phyloP scores from a whole-genome alignment of 2,329 filamentous ascomycete species.

The Aspergillus sp. region DNA sequence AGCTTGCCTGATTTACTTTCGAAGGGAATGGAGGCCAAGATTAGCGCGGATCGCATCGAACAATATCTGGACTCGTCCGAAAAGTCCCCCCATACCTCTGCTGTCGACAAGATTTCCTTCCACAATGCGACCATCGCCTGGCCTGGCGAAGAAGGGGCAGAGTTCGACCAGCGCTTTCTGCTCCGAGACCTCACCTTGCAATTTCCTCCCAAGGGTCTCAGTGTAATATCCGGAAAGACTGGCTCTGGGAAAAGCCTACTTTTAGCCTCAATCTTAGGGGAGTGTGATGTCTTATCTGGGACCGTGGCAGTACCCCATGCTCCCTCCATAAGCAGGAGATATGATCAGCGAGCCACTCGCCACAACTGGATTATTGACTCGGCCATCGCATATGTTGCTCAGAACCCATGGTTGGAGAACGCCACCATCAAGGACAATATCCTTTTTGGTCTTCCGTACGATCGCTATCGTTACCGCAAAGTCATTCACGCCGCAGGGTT shows the following conservation, averaged over 20 bases:
- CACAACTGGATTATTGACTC: constrained; percentile 70
- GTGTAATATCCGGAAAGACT: constrained; percentile 75
- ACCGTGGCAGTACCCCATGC: constrained; percentile 55
- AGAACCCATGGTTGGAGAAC: constrained; percentile 85
- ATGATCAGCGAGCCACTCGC: constrained; percentile 63
- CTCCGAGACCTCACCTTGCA: constrained; percentile 65
- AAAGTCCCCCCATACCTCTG: constrained; percentile 56
- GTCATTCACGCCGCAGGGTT: constrained; percentile 74
- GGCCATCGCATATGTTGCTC: constrained; percentile 73
- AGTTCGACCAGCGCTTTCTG: constrained; percentile 51
- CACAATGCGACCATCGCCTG: constrained; percentile 70
- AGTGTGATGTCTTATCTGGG: constrained; percentile 69
- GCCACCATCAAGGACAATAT: constrained; percentile 78
- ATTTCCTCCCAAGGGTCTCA: constrained; percentile 71
- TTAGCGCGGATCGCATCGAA: constrained; percentile 73
- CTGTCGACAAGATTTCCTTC: constrained; percentile 64
- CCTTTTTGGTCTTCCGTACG: constrained; percentile 71
- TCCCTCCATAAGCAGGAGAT: constrained; percentile 57
- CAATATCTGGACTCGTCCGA: constrained; percentile 69
- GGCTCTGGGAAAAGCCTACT: constrained; percentile 76
- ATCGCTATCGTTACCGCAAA: constrained; percentile 68
- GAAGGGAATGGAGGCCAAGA: constrained; percentile 68
- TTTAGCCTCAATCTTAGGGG: constrained; percentile 71
- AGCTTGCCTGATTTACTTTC: constrained; percentile 73
- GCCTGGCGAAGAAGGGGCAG: constrained; percentile 65